Evolutionary conservation across 2,329 filamentous ascomycete species (phyloP).

Genomic region (Septoria petroselini): DNA sequence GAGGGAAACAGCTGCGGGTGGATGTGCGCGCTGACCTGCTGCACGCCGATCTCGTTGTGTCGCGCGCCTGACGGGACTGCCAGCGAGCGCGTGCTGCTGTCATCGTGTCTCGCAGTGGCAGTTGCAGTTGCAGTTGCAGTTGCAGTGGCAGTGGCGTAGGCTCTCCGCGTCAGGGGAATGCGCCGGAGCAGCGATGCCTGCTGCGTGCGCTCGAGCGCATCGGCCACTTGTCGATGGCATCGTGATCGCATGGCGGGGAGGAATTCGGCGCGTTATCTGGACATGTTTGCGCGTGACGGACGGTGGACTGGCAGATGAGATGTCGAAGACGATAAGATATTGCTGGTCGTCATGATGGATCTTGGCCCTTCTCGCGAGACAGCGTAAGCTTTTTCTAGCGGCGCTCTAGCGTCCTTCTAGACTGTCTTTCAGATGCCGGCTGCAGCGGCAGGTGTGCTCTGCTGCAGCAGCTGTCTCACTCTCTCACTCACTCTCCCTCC

Average conservation of each 20-base stretch:
- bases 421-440: no score
- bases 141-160: conserved; percentile 25
- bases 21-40: conserved; percentile 83
- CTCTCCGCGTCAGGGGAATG: conserved; percentile 29
- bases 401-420: no score
- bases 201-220: conserved; percentile 37
- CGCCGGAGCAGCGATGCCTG: conserved; percentile 39
- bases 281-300: conserved; percentile 9
- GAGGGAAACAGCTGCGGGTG: conserved; percentile 75
- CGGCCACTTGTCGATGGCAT: conserved; percentile 33
- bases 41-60: conserved; percentile 90
- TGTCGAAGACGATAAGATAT: no score
- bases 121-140: conserved; percentile 11
- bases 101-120: no score
- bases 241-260: conserved; percentile 34
- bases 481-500: no score
- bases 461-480: no score
- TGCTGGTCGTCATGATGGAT: background rate
- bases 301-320: no score
- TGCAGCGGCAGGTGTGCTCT: no score
- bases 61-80: conserved; percentile 55
- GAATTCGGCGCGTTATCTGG: background rate
- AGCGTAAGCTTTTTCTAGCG: no score
- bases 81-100: conserved; percentile 23
- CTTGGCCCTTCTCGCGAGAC: no score